Evolutionary conservation across 306 rosid species (phyloP).

Genomic region (Lathyrus tuberosus): DNA sequence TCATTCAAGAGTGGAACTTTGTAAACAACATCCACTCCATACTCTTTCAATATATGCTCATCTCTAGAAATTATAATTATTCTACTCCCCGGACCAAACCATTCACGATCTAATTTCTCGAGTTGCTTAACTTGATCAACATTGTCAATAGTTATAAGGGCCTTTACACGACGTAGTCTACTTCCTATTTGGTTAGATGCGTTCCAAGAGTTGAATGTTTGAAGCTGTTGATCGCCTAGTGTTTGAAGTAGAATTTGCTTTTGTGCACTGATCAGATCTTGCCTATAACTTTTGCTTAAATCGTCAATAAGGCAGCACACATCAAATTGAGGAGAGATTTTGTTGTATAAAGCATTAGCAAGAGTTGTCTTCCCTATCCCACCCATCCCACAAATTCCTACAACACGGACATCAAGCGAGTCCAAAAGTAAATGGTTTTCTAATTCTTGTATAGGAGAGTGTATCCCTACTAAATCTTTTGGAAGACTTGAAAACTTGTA

Average conservation of each 20-base stretch:
- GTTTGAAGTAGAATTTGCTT: not conserved
- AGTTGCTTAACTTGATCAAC: slow-evolving; percentile 2
- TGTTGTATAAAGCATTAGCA: not conserved
- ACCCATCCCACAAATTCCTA: slow-evolving; percentile 2
- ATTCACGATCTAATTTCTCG: not conserved
- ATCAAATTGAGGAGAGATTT: slow-evolving; percentile 2
- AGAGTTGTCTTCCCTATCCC: slow-evolving; percentile 9
- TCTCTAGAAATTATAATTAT: not conserved
- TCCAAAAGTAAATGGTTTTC: not conserved
- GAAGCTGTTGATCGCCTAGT: not conserved
- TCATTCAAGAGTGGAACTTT: slow-evolving; percentile 1
- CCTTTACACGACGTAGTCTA: not conserved
- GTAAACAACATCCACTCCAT: not conserved
- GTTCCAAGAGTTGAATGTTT: not conserved
- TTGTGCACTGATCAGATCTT: not conserved
- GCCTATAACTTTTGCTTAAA: not conserved
- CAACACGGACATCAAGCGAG: not conserved
- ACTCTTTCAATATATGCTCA: not conserved
- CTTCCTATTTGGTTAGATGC: not conserved
- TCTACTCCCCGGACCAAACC: not conserved
- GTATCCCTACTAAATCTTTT: slow-evolving; percentile 19
- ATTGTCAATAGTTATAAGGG: not conserved
- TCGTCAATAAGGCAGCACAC: slow-evolving; percentile 8
- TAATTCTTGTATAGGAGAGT: not conserved
- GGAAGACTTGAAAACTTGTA: slow-evolving; percentile 10